These are phyloP conservation scores for Suhomyces chickasaworum DNA, from an alignment of 1,139 yeast genomes.

Conservation along the genomic window DNA sequence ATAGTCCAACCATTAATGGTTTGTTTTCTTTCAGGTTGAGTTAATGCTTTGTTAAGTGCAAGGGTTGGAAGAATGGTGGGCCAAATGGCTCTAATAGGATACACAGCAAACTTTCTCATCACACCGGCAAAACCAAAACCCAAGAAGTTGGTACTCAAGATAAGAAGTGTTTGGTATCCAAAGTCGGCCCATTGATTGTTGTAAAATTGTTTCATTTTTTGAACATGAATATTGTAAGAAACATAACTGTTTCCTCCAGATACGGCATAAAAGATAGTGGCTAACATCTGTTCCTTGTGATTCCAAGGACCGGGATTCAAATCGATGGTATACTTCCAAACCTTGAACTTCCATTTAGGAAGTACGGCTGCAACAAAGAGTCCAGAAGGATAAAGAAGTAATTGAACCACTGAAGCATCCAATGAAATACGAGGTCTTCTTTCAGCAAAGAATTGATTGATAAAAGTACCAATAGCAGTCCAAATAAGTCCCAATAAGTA, in stretches of 20 bases:
- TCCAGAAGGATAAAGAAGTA: conserved; percentile 62
- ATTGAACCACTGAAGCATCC: conserved; percentile 54
- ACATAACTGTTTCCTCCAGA: conserved; percentile 16
- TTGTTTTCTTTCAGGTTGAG: conserved; percentile 17
- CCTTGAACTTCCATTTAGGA: conserved; percentile 24
- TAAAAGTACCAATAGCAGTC: conserved; percentile 56
- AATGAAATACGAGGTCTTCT: conserved; percentile 55
- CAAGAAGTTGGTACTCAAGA: conserved; percentile 22
- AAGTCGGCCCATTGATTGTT: conserved; percentile 20
- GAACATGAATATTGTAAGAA: conserved; percentile 21
- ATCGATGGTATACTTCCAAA: conserved; percentile 21
- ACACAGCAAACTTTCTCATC: conserved; percentile 22
- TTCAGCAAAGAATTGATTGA: conserved; percentile 59
- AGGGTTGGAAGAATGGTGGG: conserved; percentile 22
- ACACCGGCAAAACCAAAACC: conserved; percentile 28
- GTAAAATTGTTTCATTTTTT: conserved; percentile 19
- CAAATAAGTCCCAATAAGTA: conserved; percentile 57
- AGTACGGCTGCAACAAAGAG: conserved; percentile 22
- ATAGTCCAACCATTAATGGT: conserved; percentile 36
- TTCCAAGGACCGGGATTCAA: conserved; percentile 30
- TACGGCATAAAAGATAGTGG: conserved; percentile 24
- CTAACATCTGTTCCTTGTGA: conserved; percentile 26
- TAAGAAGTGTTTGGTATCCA: conserved; percentile 20
- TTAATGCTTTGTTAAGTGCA: conserved; percentile 23
- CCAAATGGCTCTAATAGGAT: conserved; percentile 22